phyloP scores from a whole-genome alignment of 2,329 filamentous ascomycete genomes.

The Rhynchosporium graminicola region DNA sequence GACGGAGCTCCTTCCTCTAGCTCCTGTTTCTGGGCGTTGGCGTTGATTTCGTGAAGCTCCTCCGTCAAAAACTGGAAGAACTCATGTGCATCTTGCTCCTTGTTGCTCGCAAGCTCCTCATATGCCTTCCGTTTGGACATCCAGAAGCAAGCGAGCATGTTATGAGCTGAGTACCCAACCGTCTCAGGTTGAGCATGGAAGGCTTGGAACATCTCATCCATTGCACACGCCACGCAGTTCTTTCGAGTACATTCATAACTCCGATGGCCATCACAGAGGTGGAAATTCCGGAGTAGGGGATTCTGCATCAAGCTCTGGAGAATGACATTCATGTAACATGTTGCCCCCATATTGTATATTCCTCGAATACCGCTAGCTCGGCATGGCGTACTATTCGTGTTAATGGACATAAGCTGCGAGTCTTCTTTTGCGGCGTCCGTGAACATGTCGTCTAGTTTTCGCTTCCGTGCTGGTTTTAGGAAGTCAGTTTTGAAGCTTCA shows the following conservation, averaged over 20 bases:
- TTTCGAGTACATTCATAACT: conserved; percentile 67
- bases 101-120: conserved; percentile 80
- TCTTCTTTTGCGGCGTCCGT: conserved; percentile 68
- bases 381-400: conserved; percentile 79
- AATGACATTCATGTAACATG: conserved; percentile 97
- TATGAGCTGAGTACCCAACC: conserved; percentile 87
- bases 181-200: conserved; percentile 74
- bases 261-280: conserved; percentile 86
- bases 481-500: conserved; percentile 12
- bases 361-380: conserved; percentile 85
- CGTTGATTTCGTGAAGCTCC: conserved; percentile 80
- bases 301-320: conserved; percentile 93
- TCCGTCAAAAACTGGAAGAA: conserved; percentile 96
- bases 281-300: conserved; percentile 86
- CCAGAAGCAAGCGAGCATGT: conserved; percentile 88
- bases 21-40: conserved; percentile 50
- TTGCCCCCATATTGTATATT: conserved; percentile 97
- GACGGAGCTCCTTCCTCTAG: conserved; percentile 33
- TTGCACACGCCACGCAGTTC: conserved; percentile 68
- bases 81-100: conserved; percentile 95
- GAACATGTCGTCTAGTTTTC: conserved; percentile 73
- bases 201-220: conserved; percentile 74
- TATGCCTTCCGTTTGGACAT: conserved; percentile 74
- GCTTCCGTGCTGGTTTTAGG: conserved; percentile 59
- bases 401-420: conserved; percentile 72